Evolutionary conservation across 2,329 filamentous ascomycete species (phyloP).

Genomic region (Orbilia oligospora): DNA sequence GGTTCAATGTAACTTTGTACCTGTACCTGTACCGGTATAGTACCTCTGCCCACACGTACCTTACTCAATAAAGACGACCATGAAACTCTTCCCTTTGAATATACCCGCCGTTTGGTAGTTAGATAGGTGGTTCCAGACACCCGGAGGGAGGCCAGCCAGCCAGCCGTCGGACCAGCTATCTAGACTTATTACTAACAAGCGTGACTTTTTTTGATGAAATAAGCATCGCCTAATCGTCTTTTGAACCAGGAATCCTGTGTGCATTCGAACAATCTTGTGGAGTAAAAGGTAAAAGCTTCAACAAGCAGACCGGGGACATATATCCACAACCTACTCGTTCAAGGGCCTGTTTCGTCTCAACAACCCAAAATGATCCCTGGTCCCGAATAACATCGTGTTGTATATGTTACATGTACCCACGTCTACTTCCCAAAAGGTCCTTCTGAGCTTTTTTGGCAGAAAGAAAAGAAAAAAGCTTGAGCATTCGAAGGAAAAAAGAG

Average conservation of each 20-base stretch:
- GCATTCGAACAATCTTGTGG: conserved; percentile 26
- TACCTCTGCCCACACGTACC: conserved; percentile 3
- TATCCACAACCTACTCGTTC: conserved; percentile 32
- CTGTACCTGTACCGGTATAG: conserved; percentile 2
- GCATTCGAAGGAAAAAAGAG: conserved; percentile 26
- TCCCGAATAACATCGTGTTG: conserved; percentile 52
- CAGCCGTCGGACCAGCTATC: conserved; percentile 22
- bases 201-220: conserved; percentile 40
- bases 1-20: conserved; percentile 35
- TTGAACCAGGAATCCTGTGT: conserved; percentile 22
- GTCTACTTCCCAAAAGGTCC: conserved; percentile 46
- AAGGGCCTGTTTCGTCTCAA: conserved; percentile 55
- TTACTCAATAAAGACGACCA: not conserved
- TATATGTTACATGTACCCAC: conserved; percentile 60
- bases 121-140: not conserved
- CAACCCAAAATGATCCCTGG: conserved; percentile 60
- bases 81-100: conserved; percentile 7
- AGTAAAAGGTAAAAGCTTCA: conserved; percentile 30
- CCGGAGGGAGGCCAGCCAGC: not conserved
- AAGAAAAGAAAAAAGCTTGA: conserved; percentile 32
- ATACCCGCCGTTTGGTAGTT: conserved; percentile 32
- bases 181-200: conserved; percentile 30
- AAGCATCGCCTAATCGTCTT: conserved; percentile 33
- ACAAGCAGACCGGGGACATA: conserved; percentile 41
- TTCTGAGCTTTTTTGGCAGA: conserved; percentile 46